Percentiles rank a stretch among this genome's conserved stretches.
These are phyloP conservation scores for Cladosporium oxysporum DNA, from an alignment of 2,329 filamentous ascomycete species.

Conservation along the genomic window DNA sequence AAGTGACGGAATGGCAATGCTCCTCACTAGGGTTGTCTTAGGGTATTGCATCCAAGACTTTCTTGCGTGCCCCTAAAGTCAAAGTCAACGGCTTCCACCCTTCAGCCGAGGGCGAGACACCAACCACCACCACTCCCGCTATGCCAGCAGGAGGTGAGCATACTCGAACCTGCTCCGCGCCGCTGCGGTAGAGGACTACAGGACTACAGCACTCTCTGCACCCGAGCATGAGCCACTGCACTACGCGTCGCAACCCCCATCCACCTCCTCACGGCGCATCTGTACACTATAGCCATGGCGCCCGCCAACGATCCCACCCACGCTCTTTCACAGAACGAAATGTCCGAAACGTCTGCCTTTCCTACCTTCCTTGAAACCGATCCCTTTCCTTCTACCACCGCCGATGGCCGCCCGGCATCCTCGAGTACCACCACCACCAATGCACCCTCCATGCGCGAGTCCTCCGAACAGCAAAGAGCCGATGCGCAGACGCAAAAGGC, in stretches of 20 bases:
- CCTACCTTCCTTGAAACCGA: conserved; percentile 34
- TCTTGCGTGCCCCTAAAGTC: neutral
- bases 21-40: neutral
- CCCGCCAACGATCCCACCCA: conserved; percentile 1
- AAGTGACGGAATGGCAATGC: neutral
- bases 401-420: conserved; percentile 26
- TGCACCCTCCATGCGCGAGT: conserved; percentile 27
- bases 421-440: conserved; percentile 26
- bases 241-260: neutral
- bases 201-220: neutral
- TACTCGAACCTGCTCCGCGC: conserved; percentile 1
- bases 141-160: conserved; percentile 5
- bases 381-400: conserved; percentile 26
- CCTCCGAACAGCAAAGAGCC: conserved; percentile 22
- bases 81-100: neutral
- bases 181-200: conserved; percentile 7
- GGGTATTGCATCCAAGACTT: neutral
- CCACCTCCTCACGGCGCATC: conserved; percentile 1
- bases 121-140: conserved; percentile 1
- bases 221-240: neutral
- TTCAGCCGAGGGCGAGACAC: neutral
- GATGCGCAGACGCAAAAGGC: conserved; percentile 22
- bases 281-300: conserved; percentile 14
- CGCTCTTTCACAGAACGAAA: conserved; percentile 9
- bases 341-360: conserved; percentile 23